Base-by-base conservation (phyloP, 1,284 basidiomycete species). In the Wallemia hederae region DNA sequence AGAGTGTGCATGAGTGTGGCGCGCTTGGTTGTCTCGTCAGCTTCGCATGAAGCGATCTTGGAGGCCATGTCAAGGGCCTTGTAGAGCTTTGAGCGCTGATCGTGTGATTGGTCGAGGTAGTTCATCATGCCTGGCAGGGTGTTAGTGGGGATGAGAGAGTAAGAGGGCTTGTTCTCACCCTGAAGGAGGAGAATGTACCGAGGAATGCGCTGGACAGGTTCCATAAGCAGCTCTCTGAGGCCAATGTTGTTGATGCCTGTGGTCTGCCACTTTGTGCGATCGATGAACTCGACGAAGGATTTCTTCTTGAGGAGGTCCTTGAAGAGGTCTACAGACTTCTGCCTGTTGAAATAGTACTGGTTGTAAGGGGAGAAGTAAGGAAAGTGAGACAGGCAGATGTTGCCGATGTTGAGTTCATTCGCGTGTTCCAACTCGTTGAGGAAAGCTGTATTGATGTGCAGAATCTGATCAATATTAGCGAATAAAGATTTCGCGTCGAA, bases 121-220 rank as follows among this genome's bases (percentile, higher is more conserved):
- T 89, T 89, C 66, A 88, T 75, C 82, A 92, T 91, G 1, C 77
- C 74, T 74, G 60, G 0, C 3, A 11, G 1, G 11, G 58, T 1
- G 27, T 60, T 26, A 29, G 17, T 7, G 15, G 31, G 2, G 14
- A 24, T 26, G 58, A 7, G 24, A 61, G 65, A 62, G 27, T 22
- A 68, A n/a, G 22, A 27, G 49, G 3, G 39, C 27, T 19, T 26
- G 9, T 2, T 64, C 71, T 61, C 63, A 72, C 76, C 81, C 64
- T 88, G 82, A 71, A 96, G 87, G 64, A 99, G 76, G 25, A 99
- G 76, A 1, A 88, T 94, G 72, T 98, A 98, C 61, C 92, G 77
- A 0, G 94, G 91, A 64, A 98, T 88, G 27, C 94, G 82, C 70
- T 99, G 94, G n/a, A 97, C 87, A n/a, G 94, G 94, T 68, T 98